Conservation (phyloP, 129 eudicot genomes). For the Chrysanthemum makinoi region DNA sequence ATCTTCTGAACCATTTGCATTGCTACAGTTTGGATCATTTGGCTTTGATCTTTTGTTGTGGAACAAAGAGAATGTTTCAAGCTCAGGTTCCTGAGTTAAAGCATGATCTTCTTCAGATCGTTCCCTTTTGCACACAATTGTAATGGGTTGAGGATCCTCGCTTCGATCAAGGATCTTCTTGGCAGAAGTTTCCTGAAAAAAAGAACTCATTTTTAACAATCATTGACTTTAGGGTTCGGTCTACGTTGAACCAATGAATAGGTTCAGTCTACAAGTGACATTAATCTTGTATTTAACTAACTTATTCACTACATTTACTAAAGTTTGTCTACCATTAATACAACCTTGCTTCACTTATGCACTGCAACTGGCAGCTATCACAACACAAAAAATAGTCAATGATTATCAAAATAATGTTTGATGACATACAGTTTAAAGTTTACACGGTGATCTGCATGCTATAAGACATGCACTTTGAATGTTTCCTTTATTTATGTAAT, state of each 20-base stretch:
- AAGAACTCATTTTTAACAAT: not conserved
- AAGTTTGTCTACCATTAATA: not conserved
- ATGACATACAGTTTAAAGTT: not conserved
- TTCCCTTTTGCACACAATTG: conserved; percentile 67
- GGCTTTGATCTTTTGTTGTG: conserved; percentile 58
- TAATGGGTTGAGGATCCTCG: conserved; percentile 40
- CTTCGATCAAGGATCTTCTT: conserved; percentile 35
- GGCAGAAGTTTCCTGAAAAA: conserved; percentile 37
- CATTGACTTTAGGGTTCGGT: not conserved
- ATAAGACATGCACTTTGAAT: not conserved
- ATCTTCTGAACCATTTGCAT: conserved; percentile 73
- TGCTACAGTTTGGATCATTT: conserved; percentile 57
- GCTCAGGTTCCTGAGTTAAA: conserved; percentile 32
- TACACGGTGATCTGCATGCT: not conserved
- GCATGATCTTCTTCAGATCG: conserved; percentile 51
- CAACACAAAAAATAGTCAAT: not conserved
- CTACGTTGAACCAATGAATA: not conserved
- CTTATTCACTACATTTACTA: not conserved
- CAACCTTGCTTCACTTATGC: not conserved
- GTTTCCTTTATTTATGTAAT: not conserved
- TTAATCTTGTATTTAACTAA: conserved; percentile 1
- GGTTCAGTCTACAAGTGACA: not conserved
- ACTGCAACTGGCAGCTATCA: not conserved
- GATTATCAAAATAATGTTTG: not conserved
- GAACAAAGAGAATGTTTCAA: conserved; percentile 53